A percentile compares a stretch with the other conserved stretches of the same genome.
phyloP scores from a whole-genome alignment of 2,329 filamentous ascomycete species.

The Phialophora expanda region DNA sequence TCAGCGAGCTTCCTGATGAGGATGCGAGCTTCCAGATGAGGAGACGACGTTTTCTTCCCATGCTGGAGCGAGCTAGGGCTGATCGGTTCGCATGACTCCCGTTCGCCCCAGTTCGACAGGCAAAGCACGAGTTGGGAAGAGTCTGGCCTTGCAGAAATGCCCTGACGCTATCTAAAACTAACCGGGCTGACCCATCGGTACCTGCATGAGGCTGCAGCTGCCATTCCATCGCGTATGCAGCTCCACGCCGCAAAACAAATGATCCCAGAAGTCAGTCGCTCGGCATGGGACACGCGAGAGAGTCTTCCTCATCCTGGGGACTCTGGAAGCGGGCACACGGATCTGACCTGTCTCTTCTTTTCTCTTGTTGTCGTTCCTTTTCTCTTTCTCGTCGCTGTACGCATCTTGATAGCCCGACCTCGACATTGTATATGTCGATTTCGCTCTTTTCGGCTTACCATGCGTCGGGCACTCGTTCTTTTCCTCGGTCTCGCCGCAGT shows the following conservation, averaged over 20 bases:
- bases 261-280: neutral
- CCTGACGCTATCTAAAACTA: slow-evolving; percentile 11
- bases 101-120: neutral
- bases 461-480: slow-evolving; percentile 18
- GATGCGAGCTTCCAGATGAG: neutral
- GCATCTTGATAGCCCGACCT: slow-evolving; percentile 6
- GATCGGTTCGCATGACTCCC: neutral
- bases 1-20: neutral
- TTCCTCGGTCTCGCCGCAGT: slow-evolving; percentile 24
- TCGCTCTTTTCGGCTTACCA: slow-evolving; percentile 17
- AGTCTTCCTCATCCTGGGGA: neutral
- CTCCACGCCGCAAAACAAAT: neutral
- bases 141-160: slow-evolving; percentile 9
- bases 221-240: slow-evolving; percentile 9
- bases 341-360: slow-evolving; percentile 3
- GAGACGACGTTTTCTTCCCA: neutral
- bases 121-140: neutral
- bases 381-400: neutral
- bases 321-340: neutral
- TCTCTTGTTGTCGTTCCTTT: slow-evolving; percentile 2
- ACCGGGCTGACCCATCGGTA: slow-evolving; percentile 10
- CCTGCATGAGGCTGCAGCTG: slow-evolving; percentile 19
- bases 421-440: slow-evolving; percentile 13
- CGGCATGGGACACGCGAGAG: neutral
- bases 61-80: slow-evolving; percentile 5